These are phyloP conservation scores for Dillenia suffruticosa DNA, from an alignment of 164 flowering plant genomes.

Conservation along the genomic window DNA sequence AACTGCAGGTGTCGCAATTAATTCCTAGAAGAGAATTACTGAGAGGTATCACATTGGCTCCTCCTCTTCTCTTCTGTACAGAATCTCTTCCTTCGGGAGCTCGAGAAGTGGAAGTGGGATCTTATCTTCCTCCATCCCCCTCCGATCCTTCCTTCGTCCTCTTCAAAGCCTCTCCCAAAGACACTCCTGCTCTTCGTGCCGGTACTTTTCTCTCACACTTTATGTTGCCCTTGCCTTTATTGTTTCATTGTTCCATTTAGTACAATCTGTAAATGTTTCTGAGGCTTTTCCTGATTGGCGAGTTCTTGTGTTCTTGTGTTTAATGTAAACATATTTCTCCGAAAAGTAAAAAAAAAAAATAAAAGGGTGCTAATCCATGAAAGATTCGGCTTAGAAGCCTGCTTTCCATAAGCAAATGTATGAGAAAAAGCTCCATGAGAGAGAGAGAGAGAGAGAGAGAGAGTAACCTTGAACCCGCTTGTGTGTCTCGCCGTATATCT, in stretches of 20 bases:
- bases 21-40: slow-evolving; percentile 40
- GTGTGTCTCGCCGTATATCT: too few species aligned
- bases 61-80: slow-evolving; percentile 12
- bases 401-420: too few species aligned
- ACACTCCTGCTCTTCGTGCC: slow-evolving; percentile 98
- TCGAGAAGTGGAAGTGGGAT: slow-evolving; percentile 76
- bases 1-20: background rate
- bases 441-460: too few species aligned
- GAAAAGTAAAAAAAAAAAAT: background rate
- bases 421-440: too few species aligned
- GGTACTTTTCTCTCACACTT: slow-evolving; percentile 29
- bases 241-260: background rate
- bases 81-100: slow-evolving; percentile 33
- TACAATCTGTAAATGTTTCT: background rate
- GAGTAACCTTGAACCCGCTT: too few species aligned
- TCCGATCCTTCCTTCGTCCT: slow-evolving; percentile 83
- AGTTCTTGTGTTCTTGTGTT: background rate
- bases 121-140: slow-evolving; percentile 65
- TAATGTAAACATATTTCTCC: background rate
- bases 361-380: background rate
- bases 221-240: background rate
- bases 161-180: slow-evolving; percentile 81
- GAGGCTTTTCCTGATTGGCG: background rate
- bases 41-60: slow-evolving; percentile 32
- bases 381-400: too few species aligned